Evolutionary conservation across 2,329 filamentous ascomycete species (phyloP).

Genomic region (Monosporascus sp.): DNA sequence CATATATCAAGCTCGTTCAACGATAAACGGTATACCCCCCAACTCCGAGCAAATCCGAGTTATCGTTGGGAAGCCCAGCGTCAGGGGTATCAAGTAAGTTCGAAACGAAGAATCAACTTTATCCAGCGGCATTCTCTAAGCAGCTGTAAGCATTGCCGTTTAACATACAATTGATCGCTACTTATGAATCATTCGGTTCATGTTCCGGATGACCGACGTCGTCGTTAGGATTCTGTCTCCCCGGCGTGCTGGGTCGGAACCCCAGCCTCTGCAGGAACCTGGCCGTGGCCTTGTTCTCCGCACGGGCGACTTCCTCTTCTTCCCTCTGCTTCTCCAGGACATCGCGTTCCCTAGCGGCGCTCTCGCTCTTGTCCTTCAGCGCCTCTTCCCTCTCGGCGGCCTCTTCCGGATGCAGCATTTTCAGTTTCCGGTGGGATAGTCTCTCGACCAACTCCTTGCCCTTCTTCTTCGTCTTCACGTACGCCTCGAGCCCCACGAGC

Average conservation of each 20-base stretch:
- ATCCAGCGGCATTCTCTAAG: too few species aligned
- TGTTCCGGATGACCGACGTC: too few species aligned
- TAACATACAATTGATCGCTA: not conserved
- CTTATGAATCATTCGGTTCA: not conserved
- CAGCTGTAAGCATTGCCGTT: too few species aligned
- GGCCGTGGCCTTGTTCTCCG: slow-evolving; percentile 32
- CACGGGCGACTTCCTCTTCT: slow-evolving; percentile 16
- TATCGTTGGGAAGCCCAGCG: too few species aligned
- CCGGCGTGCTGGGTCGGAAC: slow-evolving; percentile 23
- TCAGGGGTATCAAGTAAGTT: too few species aligned
- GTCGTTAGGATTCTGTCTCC: slow-evolving; percentile 6
- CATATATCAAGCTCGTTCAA: too few species aligned
- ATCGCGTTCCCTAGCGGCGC: slow-evolving; percentile 45
- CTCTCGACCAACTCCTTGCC: slow-evolving; percentile 51
- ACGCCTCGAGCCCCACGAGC: slow-evolving; percentile 75
- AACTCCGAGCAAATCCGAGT: too few species aligned
- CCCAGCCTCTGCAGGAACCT: slow-evolving; percentile 37
- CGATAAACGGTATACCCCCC: too few species aligned
- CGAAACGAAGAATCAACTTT: too few species aligned
- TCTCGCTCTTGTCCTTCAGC: slow-evolving; percentile 54
- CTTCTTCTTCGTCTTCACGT: slow-evolving; percentile 62
- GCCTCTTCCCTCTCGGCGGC: slow-evolving; percentile 52
- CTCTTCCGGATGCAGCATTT: slow-evolving; percentile 56
- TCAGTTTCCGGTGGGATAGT: slow-evolving; percentile 49
- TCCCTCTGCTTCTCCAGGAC: slow-evolving; percentile 34